Conservation (phyloP, 371 early-diverging fungal genomes). For the Zopfochytrium polystomum region DNA sequence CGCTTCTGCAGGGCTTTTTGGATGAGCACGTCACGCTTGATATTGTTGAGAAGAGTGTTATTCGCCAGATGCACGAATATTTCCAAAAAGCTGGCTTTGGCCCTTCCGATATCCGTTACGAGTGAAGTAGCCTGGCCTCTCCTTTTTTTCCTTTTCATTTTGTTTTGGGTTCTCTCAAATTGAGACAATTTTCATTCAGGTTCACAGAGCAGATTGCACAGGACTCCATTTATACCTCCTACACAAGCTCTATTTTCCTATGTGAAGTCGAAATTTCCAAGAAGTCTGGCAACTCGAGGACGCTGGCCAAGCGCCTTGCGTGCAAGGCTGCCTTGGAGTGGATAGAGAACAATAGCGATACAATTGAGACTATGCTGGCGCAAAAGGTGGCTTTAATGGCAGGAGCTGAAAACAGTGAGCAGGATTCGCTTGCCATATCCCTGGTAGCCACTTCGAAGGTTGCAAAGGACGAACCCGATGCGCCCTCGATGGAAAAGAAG, state of each 20-base stretch:
- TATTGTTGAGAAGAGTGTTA: conserved; percentile 35
- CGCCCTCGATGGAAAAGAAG: no score
- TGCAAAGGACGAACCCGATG: not conserved
- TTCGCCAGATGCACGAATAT: conserved; percentile 38
- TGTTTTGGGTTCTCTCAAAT: not conserved
- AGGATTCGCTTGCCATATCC: not conserved
- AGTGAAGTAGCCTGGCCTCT: conserved; percentile 15
- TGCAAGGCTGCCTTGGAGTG: conserved; percentile 24
- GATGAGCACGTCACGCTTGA: conserved; percentile 32
- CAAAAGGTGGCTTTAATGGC: not conserved
- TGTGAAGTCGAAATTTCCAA: conserved; percentile 15
- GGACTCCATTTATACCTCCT: not conserved
- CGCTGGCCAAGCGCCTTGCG: conserved; percentile 33
- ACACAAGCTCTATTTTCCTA: conserved; percentile 4
- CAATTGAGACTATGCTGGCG: conserved; percentile 13
- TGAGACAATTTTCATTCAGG: not conserved
- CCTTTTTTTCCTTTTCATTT: not conserved
- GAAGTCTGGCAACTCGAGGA: conserved; percentile 24
- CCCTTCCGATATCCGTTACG: conserved; percentile 33
- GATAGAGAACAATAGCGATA: conserved; percentile 13
- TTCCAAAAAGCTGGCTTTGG: conserved; percentile 37
- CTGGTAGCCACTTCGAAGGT: not conserved
- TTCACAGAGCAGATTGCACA: not conserved
- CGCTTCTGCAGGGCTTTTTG: conserved; percentile 30
- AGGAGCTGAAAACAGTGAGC: not conserved